Conservation (phyloP, 2,329 filamentous ascomycete genomes). For the Ophiostoma sp. region DNA sequence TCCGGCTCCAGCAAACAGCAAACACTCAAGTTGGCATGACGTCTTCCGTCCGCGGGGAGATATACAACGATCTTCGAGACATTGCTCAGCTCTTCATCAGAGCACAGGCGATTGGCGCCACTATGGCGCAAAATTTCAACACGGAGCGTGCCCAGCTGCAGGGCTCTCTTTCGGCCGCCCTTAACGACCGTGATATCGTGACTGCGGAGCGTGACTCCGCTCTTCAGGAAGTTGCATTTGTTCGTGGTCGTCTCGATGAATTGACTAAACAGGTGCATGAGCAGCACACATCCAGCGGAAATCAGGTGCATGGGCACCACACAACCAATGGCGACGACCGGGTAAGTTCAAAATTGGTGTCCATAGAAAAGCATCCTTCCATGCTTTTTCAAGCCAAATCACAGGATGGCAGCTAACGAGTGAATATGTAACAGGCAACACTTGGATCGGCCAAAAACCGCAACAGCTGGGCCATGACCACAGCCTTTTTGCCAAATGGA, state of each 20-base stretch:
- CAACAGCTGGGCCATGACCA: constrained; percentile 11
- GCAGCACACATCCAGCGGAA: neutral
- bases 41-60: constrained; percentile 19
- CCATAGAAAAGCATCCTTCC: too few species aligned
- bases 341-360: neutral
- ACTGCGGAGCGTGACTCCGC: constrained; percentile 20
- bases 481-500: neutral
- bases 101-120: constrained; percentile 28
- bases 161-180: constrained; percentile 23
- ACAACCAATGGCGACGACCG: neutral
- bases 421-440: neutral
- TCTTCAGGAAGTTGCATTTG: constrained; percentile 25
- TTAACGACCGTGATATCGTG: constrained; percentile 27
- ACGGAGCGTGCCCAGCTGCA: constrained; percentile 28
- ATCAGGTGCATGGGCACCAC: neutral
- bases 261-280: neutral
- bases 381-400: too few species aligned
- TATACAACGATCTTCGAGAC: constrained; percentile 27
- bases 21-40: constrained; percentile 30
- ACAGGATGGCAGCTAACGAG: neutral
- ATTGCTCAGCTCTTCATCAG: constrained; percentile 31
- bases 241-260: constrained; percentile 23
- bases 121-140: constrained; percentile 26
- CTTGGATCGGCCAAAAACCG: neutral
- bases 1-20: constrained; percentile 31